Conservation (phyloP, 495 filamentous ascomycete genomes). For the Achaetomiella virescens region DNA sequence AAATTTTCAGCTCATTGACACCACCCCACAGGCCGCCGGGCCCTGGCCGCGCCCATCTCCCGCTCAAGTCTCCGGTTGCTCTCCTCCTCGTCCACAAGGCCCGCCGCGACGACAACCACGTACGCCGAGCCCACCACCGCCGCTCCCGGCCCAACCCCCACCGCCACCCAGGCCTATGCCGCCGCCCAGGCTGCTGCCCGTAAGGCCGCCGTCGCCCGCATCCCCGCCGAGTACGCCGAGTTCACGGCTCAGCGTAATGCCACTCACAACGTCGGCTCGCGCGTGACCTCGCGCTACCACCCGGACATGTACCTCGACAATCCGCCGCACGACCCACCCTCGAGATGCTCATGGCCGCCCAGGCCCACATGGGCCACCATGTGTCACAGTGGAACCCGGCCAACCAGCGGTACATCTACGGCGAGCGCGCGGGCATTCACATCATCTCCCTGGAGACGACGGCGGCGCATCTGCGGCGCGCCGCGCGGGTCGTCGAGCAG, state of each 20-base stretch:
- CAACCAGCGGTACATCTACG: conserved; percentile 92
- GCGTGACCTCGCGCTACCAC: conserved; percentile 53
- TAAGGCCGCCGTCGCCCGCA: conserved; percentile 24
- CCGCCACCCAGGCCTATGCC: conserved; percentile 7
- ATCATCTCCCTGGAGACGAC: conserved; percentile 88
- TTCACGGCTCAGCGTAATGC: conserved; percentile 19
- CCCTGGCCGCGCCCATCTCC: conserved; percentile 35
- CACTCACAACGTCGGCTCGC: conserved; percentile 48
- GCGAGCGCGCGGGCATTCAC: conserved; percentile 82
- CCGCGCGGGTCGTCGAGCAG: conserved; percentile 81
- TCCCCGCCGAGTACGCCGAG: conserved; percentile 26
- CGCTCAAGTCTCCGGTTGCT: conserved; percentile 34
- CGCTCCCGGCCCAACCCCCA: conserved; percentile 1
- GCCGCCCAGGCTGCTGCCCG: conserved; percentile 7
- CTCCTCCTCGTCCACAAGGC: conserved; percentile 17
- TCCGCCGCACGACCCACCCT: conserved; percentile 79
- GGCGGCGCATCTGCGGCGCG: conserved; percentile 80
- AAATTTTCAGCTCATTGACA: conserved; percentile 15
- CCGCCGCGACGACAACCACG: conserved; percentile 2
- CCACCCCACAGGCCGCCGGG: conserved; percentile 37
- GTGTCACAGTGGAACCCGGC: conserved; percentile 92
- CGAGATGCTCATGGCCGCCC: conserved; percentile 84
- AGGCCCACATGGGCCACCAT: conserved; percentile 86
- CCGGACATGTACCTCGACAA: conserved; percentile 60
- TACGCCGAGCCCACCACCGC: conserved; percentile 4